A percentile compares a stretch with the other conserved stretches of the same genome.
Evolutionary conservation across 805 yeast species (phyloP).

Genomic region (Lachancea lanzarotensis): DNA sequence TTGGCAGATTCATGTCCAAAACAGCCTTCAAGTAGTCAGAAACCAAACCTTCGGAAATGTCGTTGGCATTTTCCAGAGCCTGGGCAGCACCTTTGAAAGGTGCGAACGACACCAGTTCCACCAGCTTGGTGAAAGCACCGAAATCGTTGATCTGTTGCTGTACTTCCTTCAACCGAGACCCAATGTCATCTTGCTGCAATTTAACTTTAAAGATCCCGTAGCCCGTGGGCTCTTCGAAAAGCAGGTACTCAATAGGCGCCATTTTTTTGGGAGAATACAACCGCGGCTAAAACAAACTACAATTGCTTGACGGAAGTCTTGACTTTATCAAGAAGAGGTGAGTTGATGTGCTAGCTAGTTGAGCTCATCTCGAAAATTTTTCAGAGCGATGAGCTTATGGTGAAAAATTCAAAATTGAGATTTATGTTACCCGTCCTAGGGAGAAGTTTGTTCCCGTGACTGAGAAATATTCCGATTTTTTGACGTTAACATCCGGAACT

Average conservation of each 20-base stretch:
- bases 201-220: constrained; percentile 93
- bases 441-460: neutral
- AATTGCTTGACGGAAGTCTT: too few species aligned
- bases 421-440: neutral
- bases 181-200: constrained; percentile 89
- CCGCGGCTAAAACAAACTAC: neutral
- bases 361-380: constrained; percentile 9
- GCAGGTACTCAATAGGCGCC: constrained; percentile 83
- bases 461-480: neutral
- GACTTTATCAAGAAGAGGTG: too few species aligned
- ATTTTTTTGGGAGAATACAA: constrained; percentile 26
- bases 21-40: constrained; percentile 86
- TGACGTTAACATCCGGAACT: neutral
- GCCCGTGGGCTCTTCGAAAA: constrained; percentile 98
- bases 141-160: constrained; percentile 85
- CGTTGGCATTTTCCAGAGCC: constrained; percentile 97
- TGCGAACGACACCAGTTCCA: constrained; percentile 90
- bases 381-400: constrained; percentile 10
- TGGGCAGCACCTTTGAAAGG: constrained; percentile 99
- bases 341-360: neutral
- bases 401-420: constrained; percentile 4
- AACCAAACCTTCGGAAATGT: constrained; percentile 93
- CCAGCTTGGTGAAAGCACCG: constrained; percentile 80
- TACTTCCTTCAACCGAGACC: constrained; percentile 87
- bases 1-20: constrained; percentile 85